Evolutionary conservation across 2,329 filamentous ascomycete species (phyloP).

Genomic region (Magnaporthiopsis rhizophila): DNA sequence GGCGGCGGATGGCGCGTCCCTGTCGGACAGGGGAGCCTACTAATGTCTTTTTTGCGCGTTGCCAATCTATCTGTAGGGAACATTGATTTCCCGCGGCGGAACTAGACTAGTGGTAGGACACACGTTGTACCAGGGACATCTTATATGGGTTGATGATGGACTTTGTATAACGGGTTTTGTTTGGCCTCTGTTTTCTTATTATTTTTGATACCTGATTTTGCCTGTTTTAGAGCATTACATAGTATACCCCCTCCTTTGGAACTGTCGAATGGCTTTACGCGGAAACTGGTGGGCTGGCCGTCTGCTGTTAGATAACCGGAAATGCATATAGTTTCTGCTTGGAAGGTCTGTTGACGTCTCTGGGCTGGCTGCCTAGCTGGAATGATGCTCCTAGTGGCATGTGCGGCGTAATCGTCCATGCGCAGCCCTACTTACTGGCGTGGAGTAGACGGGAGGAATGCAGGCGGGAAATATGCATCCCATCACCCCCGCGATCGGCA

Average conservation of each 20-base stretch:
- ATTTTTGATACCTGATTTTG: slow-evolving; percentile 7
- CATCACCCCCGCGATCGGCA: background rate
- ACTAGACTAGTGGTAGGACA: background rate
- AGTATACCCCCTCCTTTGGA: slow-evolving; percentile 7
- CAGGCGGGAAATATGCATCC: background rate
- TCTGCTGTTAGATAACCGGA: background rate
- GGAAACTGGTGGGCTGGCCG: background rate
- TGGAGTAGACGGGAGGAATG: background rate
- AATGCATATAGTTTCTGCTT: slow-evolving; percentile 1
- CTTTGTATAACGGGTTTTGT: slow-evolving; percentile 6
- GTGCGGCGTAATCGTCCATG: background rate
- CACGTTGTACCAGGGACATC: background rate
- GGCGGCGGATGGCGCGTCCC: background rate
- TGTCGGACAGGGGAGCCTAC: background rate
- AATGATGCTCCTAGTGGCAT: background rate
- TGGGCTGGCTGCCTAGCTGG: background rate
- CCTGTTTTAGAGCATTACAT: slow-evolving; percentile 3
- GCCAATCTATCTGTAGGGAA: background rate
- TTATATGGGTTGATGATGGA: slow-evolving; percentile 1
- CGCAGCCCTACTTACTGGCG: background rate
- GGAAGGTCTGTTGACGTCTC: background rate
- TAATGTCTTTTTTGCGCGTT: background rate
- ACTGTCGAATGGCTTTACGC: background rate
- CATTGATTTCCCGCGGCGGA: background rate
- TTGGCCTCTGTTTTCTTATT: slow-evolving; percentile 5